These are phyloP conservation scores for Verticillium klebahnii DNA, from an alignment of 2,329 filamentous ascomycete species.

Conservation along the genomic window DNA sequence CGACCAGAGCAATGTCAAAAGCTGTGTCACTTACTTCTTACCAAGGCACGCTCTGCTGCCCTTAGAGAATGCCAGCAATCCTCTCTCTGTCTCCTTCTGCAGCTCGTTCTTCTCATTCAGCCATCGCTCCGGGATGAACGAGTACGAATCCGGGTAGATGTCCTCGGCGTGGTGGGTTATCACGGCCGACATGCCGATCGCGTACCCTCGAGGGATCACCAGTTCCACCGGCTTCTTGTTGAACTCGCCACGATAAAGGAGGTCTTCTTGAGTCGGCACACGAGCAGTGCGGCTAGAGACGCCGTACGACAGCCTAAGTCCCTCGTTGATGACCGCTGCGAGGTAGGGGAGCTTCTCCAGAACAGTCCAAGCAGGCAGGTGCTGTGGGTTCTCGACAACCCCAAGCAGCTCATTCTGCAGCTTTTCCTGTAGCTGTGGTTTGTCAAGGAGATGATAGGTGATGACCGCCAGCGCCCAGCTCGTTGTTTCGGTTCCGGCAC, in stretches of 20 bases:
- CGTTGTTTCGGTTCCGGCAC: background rate
- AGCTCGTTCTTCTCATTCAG: constrained; percentile 19
- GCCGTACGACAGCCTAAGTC: constrained; percentile 27
- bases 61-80: constrained; percentile 33
- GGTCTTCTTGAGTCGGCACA: constrained; percentile 21
- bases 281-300: constrained; percentile 20
- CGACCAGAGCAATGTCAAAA: too few relatives aligned
- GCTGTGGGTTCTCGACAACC: background rate
- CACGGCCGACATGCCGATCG: constrained; percentile 31
- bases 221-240: constrained; percentile 16
- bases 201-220: constrained; percentile 28
- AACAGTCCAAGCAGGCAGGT: constrained; percentile 18
- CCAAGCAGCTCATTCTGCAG: constrained; percentile 19
- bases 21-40: constrained; percentile 21
- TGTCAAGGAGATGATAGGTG: constrained; percentile 28
- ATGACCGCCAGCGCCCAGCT: background rate
- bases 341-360: constrained; percentile 32
- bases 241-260: constrained; percentile 22
- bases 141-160: constrained; percentile 29
- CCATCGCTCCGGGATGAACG: constrained; percentile 36
- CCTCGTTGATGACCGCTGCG: constrained; percentile 30
- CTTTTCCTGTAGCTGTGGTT: constrained; percentile 22
- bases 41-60: constrained; percentile 37
- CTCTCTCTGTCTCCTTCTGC: constrained; percentile 18
- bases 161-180: constrained; percentile 33